phyloP scores from a whole-genome alignment of 176 grass and related monocot genomes.

The Hordeum vulgare region MorexV3_pseudomolecules_assembly NC_058520.1:211932154-211932653 shows the following conservation, averaged over 20 bases:
- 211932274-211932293: conserved; percentile 85
- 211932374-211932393: conserved; percentile 5
- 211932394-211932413: conserved; percentile 21
- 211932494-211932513: conserved; percentile 25
- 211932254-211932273: conserved; percentile 92
- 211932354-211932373: conserved; percentile 6
- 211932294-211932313: conserved; percentile 90
- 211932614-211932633: too few species aligned
- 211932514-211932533: conserved; percentile 18
- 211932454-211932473: conserved; percentile 36
- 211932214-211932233: conserved; percentile 85
- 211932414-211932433: conserved; percentile 15
- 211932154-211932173: conserved; percentile 67
- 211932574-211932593: too few species aligned
- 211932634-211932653: too few species aligned
- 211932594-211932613: too few species aligned
- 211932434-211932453: conserved; percentile 29
- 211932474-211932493: conserved; percentile 19
- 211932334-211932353: conserved; percentile 19
- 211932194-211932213: conserved; percentile 75
- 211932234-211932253: conserved; percentile 60
- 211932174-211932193: conserved; percentile 33
- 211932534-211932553: conserved; percentile 4
- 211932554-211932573: background rate
- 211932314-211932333: conserved; percentile 79